These are phyloP conservation scores for Fistulinella prunicolor DNA, from an alignment of 768 basidiomycete genomes.

Conservation along the genomic window DNA sequence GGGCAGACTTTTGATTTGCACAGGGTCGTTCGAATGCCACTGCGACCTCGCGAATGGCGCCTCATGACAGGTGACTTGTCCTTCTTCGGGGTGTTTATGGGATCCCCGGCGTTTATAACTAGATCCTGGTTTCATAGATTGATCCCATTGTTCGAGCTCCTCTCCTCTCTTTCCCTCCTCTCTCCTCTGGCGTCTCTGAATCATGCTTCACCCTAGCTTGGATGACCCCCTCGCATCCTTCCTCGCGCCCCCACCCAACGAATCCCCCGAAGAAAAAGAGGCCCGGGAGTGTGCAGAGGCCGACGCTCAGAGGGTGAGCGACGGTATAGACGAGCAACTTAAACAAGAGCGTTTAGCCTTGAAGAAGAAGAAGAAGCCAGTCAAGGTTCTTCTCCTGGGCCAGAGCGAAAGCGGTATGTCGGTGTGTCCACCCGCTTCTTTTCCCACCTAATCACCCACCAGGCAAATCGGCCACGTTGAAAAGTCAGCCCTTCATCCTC, in stretches of 20 bases:
- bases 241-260: constrained; percentile 61
- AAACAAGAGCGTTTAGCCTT: constrained; percentile 55
- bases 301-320: constrained; percentile 61
- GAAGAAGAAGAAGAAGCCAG: constrained; percentile 62
- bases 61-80: too few species aligned
- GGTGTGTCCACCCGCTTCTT: background rate
- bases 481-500: constrained; percentile 49
- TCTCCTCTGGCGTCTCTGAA: too few species aligned
- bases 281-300: constrained; percentile 58
- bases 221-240: constrained; percentile 63
- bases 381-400: constrained; percentile 73
- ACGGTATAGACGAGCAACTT: constrained; percentile 75
- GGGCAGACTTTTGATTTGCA: too few species aligned
- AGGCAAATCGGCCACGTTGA: constrained; percentile 75
- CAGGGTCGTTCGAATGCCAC: too few species aligned
- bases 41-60: too few species aligned
- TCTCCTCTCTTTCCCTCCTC: background rate
- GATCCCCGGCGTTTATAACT: background rate
- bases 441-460: constrained; percentile 2
- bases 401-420: constrained; percentile 66
- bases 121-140: background rate
- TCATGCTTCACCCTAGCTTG: constrained; percentile 34
- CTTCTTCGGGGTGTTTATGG: background rate
- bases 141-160: background rate
- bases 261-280: constrained; percentile 54